phyloP scores from a whole-genome alignment of 768 basidiomycete species.

The Saitozyma podzolica region DNA sequence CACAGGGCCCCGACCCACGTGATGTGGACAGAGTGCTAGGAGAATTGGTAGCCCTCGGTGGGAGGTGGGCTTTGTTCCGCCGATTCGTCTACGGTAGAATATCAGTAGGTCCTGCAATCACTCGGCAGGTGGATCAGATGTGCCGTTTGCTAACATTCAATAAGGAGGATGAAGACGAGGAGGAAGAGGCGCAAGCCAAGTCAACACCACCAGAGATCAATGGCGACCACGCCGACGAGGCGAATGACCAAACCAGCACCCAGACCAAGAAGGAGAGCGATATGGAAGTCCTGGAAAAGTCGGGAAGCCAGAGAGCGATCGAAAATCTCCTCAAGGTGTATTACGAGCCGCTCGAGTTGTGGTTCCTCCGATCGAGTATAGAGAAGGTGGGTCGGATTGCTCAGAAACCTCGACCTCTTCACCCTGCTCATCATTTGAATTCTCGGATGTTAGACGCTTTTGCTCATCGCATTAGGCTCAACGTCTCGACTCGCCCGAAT shows the following conservation, averaged over 20 bases:
- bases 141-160: neutral
- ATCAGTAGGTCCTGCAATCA: slow-evolving; percentile 54
- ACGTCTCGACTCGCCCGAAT: slow-evolving; percentile 73
- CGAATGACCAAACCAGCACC: neutral
- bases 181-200: slow-evolving; percentile 1
- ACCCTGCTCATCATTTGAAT: neutral
- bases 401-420: neutral
- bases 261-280: slow-evolving; percentile 13
- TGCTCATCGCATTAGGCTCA: slow-evolving; percentile 66
- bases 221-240: neutral
- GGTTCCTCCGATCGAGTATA: slow-evolving; percentile 82
- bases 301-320: slow-evolving; percentile 58
- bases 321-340: slow-evolving; percentile 68
- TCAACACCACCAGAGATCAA: neutral
- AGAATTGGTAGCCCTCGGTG: slow-evolving; percentile 83
- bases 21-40: slow-evolving; percentile 89
- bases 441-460: neutral
- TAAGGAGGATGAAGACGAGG: slow-evolving; percentile 1
- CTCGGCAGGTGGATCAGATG: neutral
- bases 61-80: slow-evolving; percentile 86
- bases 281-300: slow-evolving; percentile 42
- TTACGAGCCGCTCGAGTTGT: slow-evolving; percentile 85
- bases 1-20: slow-evolving; percentile 71
- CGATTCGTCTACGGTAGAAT: slow-evolving; percentile 79
- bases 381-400: slow-evolving; percentile 69